Evolutionary conservation across 768 basidiomycete species (phyloP).

Genomic region (Plicaturopsis crispa): DNA sequence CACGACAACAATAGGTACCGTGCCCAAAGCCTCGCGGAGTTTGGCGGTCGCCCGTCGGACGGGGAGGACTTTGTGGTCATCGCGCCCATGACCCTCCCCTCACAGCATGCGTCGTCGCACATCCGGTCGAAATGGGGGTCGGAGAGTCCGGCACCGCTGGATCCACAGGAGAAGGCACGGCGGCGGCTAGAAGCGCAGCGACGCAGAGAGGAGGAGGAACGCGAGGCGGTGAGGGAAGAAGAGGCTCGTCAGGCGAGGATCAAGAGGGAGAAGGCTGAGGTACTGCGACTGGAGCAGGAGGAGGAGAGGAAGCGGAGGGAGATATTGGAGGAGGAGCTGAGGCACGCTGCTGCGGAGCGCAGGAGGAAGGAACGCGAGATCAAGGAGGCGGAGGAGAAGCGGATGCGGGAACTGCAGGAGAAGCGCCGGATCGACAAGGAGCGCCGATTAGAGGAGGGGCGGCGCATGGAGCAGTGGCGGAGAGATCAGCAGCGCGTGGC

Average conservation of each 20-base stretch:
- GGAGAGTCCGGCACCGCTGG: constrained; percentile 4
- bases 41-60: neutral
- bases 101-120: no score
- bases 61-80: neutral
- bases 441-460: constrained; percentile 42
- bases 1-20: neutral
- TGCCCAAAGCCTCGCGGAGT: neutral
- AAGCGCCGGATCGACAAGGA: constrained; percentile 38
- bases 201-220: constrained; percentile 18
- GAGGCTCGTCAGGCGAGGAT: constrained; percentile 12
- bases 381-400: constrained; percentile 37
- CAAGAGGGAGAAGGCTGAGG: constrained; percentile 6
- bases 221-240: constrained; percentile 21
- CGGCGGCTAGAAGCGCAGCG: constrained; percentile 15
- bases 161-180: constrained; percentile 19
- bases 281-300: constrained; percentile 13
- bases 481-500: constrained; percentile 35
- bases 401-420: constrained; percentile 35
- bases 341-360: constrained; percentile 20
- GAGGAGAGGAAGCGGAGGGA: constrained; percentile 17
- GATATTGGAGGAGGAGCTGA: constrained; percentile 14
- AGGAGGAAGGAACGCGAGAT: constrained; percentile 27
- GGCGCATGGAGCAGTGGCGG: constrained; percentile 45
- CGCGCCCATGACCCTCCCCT: neutral
- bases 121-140: neutral